Evolutionary conservation across 805 yeast genomes (phyloP).

Genomic region (Isabelozyma gotoi): DNA sequence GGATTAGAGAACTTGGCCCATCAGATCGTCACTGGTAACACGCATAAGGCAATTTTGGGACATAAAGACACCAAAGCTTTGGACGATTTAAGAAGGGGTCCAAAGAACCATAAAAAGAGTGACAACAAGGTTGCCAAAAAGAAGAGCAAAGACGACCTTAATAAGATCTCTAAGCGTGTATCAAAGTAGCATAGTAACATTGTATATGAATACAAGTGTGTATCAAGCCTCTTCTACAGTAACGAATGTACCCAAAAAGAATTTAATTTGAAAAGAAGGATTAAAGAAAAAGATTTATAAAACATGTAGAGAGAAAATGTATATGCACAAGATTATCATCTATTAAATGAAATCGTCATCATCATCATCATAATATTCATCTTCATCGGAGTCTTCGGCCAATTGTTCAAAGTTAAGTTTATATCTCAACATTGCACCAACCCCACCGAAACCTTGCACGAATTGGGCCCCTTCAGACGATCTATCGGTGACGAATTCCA

Average conservation of each 20-base stretch:
- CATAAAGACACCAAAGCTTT: slow-evolving; percentile 67
- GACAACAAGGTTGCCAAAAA: slow-evolving; percentile 1
- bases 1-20: slow-evolving; percentile 80
- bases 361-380: slow-evolving; percentile 77
- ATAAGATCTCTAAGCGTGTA: slow-evolving; percentile 4
- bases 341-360: slow-evolving; percentile 47
- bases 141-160: not conserved
- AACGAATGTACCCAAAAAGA: not conserved
- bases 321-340: slow-evolving; percentile 1
- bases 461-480: slow-evolving; percentile 99
- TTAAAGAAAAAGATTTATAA: slow-evolving; percentile 1
- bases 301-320: slow-evolving; percentile 2
- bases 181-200: slow-evolving; percentile 3
- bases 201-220: not conserved
- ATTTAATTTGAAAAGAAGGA: not conserved
- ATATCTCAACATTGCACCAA: slow-evolving; percentile 95
- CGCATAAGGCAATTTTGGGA: slow-evolving; percentile 71
- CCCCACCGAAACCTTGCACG: slow-evolving; percentile 97
- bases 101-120: slow-evolving; percentile 11
- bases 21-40: slow-evolving; percentile 63
- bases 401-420: slow-evolving; percentile 96
- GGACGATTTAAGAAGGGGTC: slow-evolving; percentile 44
- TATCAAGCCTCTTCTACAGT: too few relatives aligned
- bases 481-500: slow-evolving; percentile 95
- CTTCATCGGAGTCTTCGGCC: slow-evolving; percentile 82